Conservation (phyloP, 225 moss, liverwort and hornwort species). For the Marchantia polymorpha region DNA sequence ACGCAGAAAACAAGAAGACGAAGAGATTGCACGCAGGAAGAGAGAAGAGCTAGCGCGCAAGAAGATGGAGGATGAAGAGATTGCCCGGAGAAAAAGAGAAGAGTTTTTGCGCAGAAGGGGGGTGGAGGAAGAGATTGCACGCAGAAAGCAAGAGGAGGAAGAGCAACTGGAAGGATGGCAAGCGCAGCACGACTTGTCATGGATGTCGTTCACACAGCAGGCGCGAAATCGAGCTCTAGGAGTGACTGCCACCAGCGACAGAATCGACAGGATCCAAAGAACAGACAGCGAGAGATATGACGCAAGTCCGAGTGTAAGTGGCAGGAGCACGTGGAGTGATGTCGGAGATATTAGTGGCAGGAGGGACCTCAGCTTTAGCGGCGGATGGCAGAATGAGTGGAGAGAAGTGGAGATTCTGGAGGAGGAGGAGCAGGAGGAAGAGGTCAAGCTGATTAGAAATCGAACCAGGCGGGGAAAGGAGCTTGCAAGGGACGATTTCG, state of each 20-base stretch:
- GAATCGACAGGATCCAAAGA: conserved; percentile 14
- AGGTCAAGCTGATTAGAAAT: conserved; percentile 9
- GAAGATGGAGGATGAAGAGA: conserved; percentile 8
- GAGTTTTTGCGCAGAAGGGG: background rate
- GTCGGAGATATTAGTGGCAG: background rate
- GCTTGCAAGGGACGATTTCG: conserved; percentile 10
- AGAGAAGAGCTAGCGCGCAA: background rate
- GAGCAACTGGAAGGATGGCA: conserved; percentile 11
- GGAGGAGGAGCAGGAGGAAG: conserved; percentile 24
- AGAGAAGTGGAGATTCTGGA: conserved; percentile 25
- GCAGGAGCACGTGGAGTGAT: conserved; percentile 1
- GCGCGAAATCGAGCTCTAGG: conserved; percentile 19
- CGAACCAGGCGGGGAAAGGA: conserved; percentile 16
- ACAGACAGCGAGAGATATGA: background rate
- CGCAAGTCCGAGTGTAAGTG: background rate
- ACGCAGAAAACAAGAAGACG: background rate
- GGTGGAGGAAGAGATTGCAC: background rate
- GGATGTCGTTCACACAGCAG: conserved; percentile 36
- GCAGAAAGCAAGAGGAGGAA: conserved; percentile 10
- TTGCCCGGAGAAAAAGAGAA: background rate
- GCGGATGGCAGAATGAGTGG: conserved; percentile 11
- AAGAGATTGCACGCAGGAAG: background rate
- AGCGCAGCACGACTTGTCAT: conserved; percentile 35
- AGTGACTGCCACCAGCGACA: background rate
- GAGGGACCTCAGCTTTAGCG: background rate